Conservation (phyloP, 371 early-diverging fungal genomes). For the Apophysomyces ossiformis region DNA sequence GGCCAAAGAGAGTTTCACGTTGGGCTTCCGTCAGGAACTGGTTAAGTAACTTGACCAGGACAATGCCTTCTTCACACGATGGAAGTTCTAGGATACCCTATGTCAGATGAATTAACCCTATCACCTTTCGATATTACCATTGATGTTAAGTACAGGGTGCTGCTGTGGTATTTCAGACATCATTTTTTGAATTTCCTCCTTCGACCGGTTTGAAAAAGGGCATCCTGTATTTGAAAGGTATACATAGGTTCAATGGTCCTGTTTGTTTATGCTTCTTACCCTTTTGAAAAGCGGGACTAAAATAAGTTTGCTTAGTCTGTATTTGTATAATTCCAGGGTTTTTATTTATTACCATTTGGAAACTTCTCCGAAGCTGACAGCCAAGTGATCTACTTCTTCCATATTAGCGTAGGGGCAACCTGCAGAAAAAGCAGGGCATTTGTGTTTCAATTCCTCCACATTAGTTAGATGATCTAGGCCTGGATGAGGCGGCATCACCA, state of each 20-base stretch:
- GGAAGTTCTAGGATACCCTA: constrained; percentile 32
- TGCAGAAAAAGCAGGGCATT: constrained; percentile 53
- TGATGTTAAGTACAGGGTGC: constrained; percentile 44
- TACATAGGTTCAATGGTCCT: background rate
- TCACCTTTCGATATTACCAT: constrained; percentile 24
- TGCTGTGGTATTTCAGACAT: constrained; percentile 42
- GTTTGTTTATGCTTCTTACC: constrained; percentile 28
- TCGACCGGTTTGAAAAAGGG: constrained; percentile 46
- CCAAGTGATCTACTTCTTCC: constrained; percentile 36
- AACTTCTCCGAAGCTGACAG: constrained; percentile 40
- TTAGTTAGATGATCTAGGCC: constrained; percentile 42
- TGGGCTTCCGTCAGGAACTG: constrained; percentile 34
- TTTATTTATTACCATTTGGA: constrained; percentile 43
- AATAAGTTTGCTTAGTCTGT: background rate
- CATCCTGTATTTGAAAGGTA: constrained; percentile 32
- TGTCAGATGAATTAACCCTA: background rate
- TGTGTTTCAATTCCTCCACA: constrained; percentile 42
- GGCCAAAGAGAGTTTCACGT: constrained; percentile 22
- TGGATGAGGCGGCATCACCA: constrained; percentile 41
- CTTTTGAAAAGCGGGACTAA: constrained; percentile 52
- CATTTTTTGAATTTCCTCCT: constrained; percentile 39
- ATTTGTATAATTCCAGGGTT: background rate
- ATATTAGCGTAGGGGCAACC: constrained; percentile 55
- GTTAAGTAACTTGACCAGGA: constrained; percentile 44
- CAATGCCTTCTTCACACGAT: constrained; percentile 43